Evolutionary conservation across 139 green algal species (phyloP).

Genomic region (Microglena sp.): DNA sequence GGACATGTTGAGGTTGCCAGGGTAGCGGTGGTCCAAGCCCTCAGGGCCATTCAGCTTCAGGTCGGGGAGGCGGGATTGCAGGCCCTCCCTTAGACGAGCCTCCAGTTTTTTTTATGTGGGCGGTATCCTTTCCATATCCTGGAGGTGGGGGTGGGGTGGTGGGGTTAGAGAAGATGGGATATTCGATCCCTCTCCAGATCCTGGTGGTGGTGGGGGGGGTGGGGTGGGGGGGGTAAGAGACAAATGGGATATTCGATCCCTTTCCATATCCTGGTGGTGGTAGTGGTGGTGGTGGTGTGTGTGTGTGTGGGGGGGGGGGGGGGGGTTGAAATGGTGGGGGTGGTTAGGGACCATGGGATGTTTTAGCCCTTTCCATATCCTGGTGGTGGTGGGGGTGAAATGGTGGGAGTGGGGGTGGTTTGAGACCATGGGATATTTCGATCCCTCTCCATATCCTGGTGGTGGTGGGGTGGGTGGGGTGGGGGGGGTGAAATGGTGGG

Average conservation of each 20-base stretch:
- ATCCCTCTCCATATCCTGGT: no score
- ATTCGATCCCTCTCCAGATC: constrained; percentile 36
- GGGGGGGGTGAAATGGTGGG: no score
- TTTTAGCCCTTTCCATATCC: no score
- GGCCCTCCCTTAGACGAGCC: constrained; percentile 68
- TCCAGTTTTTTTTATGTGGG: constrained; percentile 63
- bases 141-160: neutral
- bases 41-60: constrained; percentile 78
- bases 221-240: neutral
- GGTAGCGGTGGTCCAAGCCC: constrained; percentile 57
- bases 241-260: neutral
- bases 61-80: constrained; percentile 47
- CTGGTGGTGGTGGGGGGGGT: neutral
- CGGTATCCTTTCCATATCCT: constrained; percentile 72
- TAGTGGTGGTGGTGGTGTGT: no score
- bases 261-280: no score
- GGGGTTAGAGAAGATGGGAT: neutral
- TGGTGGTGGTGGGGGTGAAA: no score
- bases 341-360: no score
- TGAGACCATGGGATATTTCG: no score
- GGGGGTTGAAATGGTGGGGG: no score
- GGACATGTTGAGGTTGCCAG: constrained; percentile 91
- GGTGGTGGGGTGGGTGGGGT: no score
- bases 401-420: no score
- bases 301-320: no score